Percentiles rank a stretch among this genome's conserved stretches.
Conservation (phyloP, 176 grass and related monocot species). For the Sorghum bicolor region Sorghum_bicolor_NCBIv3 NC_012871.2:44068001-44068500, state of each 20-base stretch:
- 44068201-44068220: conserved; percentile 66
- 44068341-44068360: conserved; percentile 47
- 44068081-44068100: conserved; percentile 33
- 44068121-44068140: conserved; percentile 41
- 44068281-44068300: conserved; percentile 57
- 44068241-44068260: conserved; percentile 61
- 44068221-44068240: conserved; percentile 32
- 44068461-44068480: conserved; percentile 19
- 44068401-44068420: conserved; percentile 25
- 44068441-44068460: background rate
- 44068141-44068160: conserved; percentile 45
- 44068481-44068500: conserved; percentile 15
- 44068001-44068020: conserved; percentile 68
- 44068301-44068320: conserved; percentile 58
- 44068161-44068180: conserved; percentile 63
- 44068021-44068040: conserved; percentile 60
- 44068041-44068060: conserved; percentile 30
- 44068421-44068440: background rate
- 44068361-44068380: conserved; percentile 41
- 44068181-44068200: conserved; percentile 65
- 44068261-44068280: conserved; percentile 45
- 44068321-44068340: conserved; percentile 56
- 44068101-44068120: conserved; percentile 43
- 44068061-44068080: conserved; percentile 47
- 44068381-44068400: conserved; percentile 56